Conservation (phyloP, 2,329 filamentous ascomycete genomes). For the Xylaria sp. region DNA sequence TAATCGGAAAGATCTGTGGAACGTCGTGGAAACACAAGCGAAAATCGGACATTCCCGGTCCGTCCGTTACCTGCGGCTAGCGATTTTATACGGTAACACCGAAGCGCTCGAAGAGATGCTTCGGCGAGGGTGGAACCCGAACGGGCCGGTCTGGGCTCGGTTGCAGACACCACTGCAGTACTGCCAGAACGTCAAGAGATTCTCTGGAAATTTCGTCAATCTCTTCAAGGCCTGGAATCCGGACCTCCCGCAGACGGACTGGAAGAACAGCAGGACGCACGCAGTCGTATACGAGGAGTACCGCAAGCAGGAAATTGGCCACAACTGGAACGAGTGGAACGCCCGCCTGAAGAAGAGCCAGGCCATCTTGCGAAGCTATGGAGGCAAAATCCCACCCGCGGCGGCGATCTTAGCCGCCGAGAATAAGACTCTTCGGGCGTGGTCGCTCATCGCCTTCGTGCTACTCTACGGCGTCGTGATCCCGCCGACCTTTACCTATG, state of each 20-base stretch:
- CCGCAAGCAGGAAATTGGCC: not conserved
- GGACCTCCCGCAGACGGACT: constrained; percentile 19
- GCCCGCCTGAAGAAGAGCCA: not conserved
- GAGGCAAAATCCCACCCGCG: not conserved
- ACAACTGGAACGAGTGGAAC: not conserved
- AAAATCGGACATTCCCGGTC: constrained; percentile 2
- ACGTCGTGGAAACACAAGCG: constrained; percentile 5
- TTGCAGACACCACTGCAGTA: constrained; percentile 12
- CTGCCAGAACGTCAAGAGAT: not conserved
- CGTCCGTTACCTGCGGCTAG: not conserved
- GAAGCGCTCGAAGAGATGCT: constrained; percentile 15
- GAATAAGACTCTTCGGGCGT: not conserved
- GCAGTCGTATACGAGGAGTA: constrained; percentile 7
- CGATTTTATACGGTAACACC: not conserved
- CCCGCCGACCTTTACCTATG: constrained; percentile 11
- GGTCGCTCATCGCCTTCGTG: not conserved
- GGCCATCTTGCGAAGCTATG: not conserved
- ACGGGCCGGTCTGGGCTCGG: constrained; percentile 5
- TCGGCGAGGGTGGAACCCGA: constrained; percentile 12
- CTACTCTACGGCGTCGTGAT: constrained; percentile 5
- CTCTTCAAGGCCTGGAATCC: constrained; percentile 11
- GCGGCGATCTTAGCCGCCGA: not conserved
- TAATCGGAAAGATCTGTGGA: constrained; percentile 15
- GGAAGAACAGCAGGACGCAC: constrained; percentile 13
- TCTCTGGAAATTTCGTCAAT: not conserved